A percentile compares a stretch with the other conserved stretches of the same genome.
Evolutionary conservation across 768 basidiomycete species (phyloP).

Genomic region (Trichaptum fuscoviolaceum): DNA sequence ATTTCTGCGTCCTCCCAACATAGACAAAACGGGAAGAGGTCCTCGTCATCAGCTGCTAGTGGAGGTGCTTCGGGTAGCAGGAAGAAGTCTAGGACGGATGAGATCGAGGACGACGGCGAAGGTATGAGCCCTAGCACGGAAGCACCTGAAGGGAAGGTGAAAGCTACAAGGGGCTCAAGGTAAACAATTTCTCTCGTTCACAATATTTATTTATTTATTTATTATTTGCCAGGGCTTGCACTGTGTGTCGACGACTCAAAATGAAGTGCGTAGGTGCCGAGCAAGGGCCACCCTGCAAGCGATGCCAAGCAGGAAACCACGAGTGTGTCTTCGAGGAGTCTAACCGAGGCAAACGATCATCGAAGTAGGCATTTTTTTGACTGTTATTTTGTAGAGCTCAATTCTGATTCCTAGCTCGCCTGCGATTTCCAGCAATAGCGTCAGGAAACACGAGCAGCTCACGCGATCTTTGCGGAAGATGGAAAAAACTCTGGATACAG

Average conservation of each 20-base stretch:
- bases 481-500: slow-evolving; percentile 90
- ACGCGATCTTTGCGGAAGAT: slow-evolving; percentile 82
- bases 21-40: slow-evolving; percentile 62
- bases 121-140: slow-evolving; percentile 48
- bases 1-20: slow-evolving; percentile 41
- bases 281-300: slow-evolving; percentile 87
- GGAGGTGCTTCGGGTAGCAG: slow-evolving; percentile 34
- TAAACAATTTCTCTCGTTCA: slow-evolving; percentile 22
- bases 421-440: not conserved
- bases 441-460: slow-evolving; percentile 78
- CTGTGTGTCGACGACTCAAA: slow-evolving; percentile 85
- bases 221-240: slow-evolving; percentile 63
- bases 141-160: slow-evolving; percentile 67
- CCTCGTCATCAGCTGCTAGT: slow-evolving; percentile 45
- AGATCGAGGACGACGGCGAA: slow-evolving; percentile 39
- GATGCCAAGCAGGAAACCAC: slow-evolving; percentile 71
- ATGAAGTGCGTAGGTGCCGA: slow-evolving; percentile 94
- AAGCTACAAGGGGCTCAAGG: slow-evolving; percentile 84
- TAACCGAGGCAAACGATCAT: slow-evolving; percentile 86
- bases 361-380: slow-evolving; percentile 49
- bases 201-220: not conserved
- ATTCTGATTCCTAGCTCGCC: slow-evolving; percentile 24
- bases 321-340: slow-evolving; percentile 98
- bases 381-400: slow-evolving; percentile 16
- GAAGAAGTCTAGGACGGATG: slow-evolving; percentile 61